phyloP scores from a whole-genome alignment of 2,329 filamentous ascomycete species.

The Harringtonia lauricola region DNA sequence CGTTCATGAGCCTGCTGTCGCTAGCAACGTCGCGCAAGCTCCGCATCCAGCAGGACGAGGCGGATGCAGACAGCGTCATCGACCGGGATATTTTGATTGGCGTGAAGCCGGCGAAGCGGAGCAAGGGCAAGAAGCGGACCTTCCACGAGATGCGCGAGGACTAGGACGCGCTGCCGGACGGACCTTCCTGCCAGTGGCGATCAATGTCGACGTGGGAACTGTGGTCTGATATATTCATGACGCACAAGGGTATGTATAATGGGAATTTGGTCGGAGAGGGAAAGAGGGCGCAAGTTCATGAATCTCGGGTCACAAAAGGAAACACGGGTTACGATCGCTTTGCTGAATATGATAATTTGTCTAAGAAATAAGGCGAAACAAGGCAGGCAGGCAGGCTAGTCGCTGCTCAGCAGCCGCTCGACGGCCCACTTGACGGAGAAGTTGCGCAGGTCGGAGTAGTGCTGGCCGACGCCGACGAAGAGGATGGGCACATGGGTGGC shows the following conservation, averaged over 20 bases:
- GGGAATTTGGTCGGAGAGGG: no score
- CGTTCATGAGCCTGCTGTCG: conserved; percentile 13
- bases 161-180: conserved; percentile 3
- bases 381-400: conserved; percentile 17
- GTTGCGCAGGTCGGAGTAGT: conserved; percentile 57
- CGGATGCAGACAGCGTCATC: not conserved
- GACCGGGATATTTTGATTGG: conserved; percentile 10
- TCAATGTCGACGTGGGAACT: not conserved
- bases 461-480: conserved; percentile 69
- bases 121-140: conserved; percentile 4
- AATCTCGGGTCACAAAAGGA: no score
- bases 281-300: no score
- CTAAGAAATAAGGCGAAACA: not conserved
- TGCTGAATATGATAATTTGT: no score
- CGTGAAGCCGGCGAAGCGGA: conserved; percentile 1
- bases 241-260: no score
- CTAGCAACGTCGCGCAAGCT: conserved; percentile 8
- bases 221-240: no score
- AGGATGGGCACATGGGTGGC: conserved; percentile 93
- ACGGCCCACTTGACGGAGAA: conserved; percentile 62
- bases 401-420: conserved; percentile 48
- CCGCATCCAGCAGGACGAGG: conserved; percentile 5
- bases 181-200: conserved; percentile 1
- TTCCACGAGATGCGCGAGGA: conserved; percentile 5
- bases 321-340: no score